These are phyloP conservation scores for Hyaloperonospora arabidopsidis DNA, from an alignment of 352 stramenopile genomes.

Conservation along the genomic window DNA sequence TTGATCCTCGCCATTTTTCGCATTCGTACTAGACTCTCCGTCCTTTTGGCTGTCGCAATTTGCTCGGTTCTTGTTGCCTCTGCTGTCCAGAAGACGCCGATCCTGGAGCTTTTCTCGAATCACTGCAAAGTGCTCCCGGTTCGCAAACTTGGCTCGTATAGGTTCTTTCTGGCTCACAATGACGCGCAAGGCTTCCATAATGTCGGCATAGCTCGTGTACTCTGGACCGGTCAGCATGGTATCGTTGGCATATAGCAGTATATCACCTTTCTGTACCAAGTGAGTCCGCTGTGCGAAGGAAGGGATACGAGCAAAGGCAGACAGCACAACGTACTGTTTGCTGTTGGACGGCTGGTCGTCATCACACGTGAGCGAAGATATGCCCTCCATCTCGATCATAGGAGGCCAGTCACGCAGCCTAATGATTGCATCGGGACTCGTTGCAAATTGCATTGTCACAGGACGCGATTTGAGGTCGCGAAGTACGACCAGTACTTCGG, in stretches of 20 bases:
- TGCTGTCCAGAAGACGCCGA: slow-evolving; percentile 6
- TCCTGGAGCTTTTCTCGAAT: slow-evolving; percentile 26
- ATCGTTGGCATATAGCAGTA: slow-evolving; percentile 59
- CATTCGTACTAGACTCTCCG: neutral
- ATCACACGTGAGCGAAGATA: slow-evolving; percentile 34
- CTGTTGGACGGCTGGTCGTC: slow-evolving; percentile 31
- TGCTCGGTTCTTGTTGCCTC: slow-evolving; percentile 4
- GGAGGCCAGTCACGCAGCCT: slow-evolving; percentile 75
- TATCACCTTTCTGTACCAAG: slow-evolving; percentile 52
- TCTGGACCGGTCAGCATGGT: slow-evolving; percentile 38
- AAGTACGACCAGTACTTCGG: slow-evolving; percentile 51
- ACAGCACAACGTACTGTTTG: slow-evolving; percentile 59
- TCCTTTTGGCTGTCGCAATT: slow-evolving; percentile 1
- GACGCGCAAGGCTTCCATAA: slow-evolving; percentile 50
- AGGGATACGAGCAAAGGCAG: slow-evolving; percentile 57
- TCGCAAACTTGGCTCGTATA: slow-evolving; percentile 52
- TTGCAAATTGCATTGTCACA: slow-evolving; percentile 63
- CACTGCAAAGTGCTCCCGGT: slow-evolving; percentile 43
- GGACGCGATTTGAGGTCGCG: slow-evolving; percentile 52
- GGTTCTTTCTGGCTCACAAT: slow-evolving; percentile 44
- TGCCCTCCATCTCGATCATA: slow-evolving; percentile 68
- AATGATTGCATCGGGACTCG: slow-evolving; percentile 69
- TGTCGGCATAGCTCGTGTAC: slow-evolving; percentile 41
- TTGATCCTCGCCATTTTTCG: slow-evolving; percentile 9
- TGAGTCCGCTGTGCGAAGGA: slow-evolving; percentile 68